These are phyloP conservation scores for Phytophthora aleatoria DNA, from an alignment of 352 stramenopile species.

Conservation along the genomic window DNA sequence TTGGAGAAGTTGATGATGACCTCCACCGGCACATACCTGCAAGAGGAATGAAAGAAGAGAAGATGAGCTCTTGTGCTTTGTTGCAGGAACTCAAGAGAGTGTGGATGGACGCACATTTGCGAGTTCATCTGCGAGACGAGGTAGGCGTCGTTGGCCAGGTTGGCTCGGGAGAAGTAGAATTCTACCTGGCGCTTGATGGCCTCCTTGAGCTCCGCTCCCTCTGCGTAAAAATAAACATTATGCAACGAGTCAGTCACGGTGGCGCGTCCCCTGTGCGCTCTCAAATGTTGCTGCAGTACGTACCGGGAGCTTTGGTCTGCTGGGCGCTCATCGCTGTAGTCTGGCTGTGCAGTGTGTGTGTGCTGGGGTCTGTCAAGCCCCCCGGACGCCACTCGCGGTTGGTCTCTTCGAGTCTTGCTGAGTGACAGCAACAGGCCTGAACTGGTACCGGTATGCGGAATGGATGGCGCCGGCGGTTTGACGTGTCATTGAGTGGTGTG, in stretches of 20 bases:
- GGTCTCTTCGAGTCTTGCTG: slow-evolving; percentile 27
- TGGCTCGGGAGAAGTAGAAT: slow-evolving; percentile 92
- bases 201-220: slow-evolving; percentile 72
- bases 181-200: slow-evolving; percentile 89
- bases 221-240: slow-evolving; percentile 26
- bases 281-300: slow-evolving; percentile 1
- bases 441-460: slow-evolving; percentile 20
- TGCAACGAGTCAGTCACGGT: slow-evolving; percentile 11
- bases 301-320: slow-evolving; percentile 29
- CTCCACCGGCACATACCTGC: slow-evolving; percentile 84
- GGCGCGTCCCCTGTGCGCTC: too few species aligned
- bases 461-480: slow-evolving; percentile 44
- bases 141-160: slow-evolving; percentile 87
- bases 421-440: slow-evolving; percentile 28
- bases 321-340: slow-evolving; percentile 32
- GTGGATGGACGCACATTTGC: slow-evolving; percentile 72
- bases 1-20: slow-evolving; percentile 86
- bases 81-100: background rate
- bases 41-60: background rate
- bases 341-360: slow-evolving; percentile 5
- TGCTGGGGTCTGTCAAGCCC: slow-evolving; percentile 9
- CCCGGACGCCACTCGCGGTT: slow-evolving; percentile 16
- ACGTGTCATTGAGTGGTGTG: slow-evolving; percentile 18
- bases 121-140: slow-evolving; percentile 91
- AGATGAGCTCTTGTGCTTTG: slow-evolving; percentile 1